These are phyloP conservation scores for Euphrasia confusa DNA, from an alignment of 257 asterid genomes.

Conservation along the genomic window DNA sequence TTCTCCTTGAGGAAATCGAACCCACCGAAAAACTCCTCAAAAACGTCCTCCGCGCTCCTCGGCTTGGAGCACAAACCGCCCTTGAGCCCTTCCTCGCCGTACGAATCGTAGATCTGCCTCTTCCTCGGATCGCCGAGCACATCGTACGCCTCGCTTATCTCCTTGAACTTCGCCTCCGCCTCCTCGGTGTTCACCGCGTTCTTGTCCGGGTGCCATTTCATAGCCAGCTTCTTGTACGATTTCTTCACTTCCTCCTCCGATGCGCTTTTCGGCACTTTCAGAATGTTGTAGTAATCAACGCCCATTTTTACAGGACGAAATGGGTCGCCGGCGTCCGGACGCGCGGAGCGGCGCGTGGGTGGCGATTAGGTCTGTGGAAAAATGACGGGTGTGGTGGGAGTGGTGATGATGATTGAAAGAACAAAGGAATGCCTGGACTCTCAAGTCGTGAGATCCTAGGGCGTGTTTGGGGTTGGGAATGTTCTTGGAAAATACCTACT, in stretches of 20 bases:
- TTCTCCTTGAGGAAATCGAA: slow-evolving; percentile 35
- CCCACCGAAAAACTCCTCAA: slow-evolving; percentile 73
- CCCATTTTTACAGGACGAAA: slow-evolving; percentile 41
- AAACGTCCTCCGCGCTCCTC: slow-evolving; percentile 65
- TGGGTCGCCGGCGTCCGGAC: background rate
- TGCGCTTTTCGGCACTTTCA: slow-evolving; percentile 61
- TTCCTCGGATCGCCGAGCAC: slow-evolving; percentile 74
- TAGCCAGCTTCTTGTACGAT: slow-evolving; percentile 79
- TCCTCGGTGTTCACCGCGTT: slow-evolving; percentile 58
- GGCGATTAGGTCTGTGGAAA: background rate
- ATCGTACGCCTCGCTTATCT: slow-evolving; percentile 91
- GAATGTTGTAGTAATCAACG: slow-evolving; percentile 68
- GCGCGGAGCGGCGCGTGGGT: background rate
- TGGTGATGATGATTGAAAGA: background rate
- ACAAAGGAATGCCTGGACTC: background rate
- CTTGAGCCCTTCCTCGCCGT: slow-evolving; percentile 80
- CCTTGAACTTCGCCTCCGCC: slow-evolving; percentile 95
- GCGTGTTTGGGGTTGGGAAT: slow-evolving; percentile 1
- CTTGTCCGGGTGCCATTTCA: slow-evolving; percentile 99
- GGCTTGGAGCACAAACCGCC: slow-evolving; percentile 41
- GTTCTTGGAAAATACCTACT: background rate
- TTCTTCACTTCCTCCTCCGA: slow-evolving; percentile 79
- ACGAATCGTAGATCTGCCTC: slow-evolving; percentile 92
- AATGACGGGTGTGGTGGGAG: background rate
- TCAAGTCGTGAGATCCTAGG: slow-evolving; percentile 2